Base-by-base conservation (phyloP, 2,329 filamentous ascomycete genomes). In the Aspergillus brunneoviolaceus region DNA sequence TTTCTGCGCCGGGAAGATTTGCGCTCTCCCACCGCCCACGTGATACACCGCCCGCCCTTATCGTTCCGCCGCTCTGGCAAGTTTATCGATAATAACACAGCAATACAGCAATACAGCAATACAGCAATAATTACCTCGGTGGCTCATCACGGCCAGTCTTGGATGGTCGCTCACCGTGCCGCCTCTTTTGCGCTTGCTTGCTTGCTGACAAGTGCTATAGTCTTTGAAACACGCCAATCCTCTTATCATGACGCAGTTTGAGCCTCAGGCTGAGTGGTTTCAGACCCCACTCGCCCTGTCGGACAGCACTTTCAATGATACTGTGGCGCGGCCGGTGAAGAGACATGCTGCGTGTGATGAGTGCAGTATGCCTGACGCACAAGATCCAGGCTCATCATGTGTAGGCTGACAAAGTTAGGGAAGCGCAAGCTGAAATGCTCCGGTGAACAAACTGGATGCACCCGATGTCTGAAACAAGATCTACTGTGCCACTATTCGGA, bases 361-460 rank as follows among this genome's bases (percentile, higher is more conserved):
- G 63, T 81, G 79, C 65, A 74, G 79, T 81, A 76, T 63, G 78
- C 69, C 52, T 48, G 35, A 53, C 19, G 55, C 49, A 55, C 55
- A 31, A 58, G 60, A 27, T 48, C n/a, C 12, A 55, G 27, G 45
- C n/a, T 35, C 39, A 14, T n/a, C 48, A 55, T 48, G 19, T 11
- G 19, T 23, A 19, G 29, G 14, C 7, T 14, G 6, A 45, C 39
- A 31, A 12, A 33, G 0, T 2, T 49, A 81, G 79, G 79, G 61
- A 77, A 77, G 65, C 74, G 79, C 48, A 81, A 81, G 64, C 67
- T 81, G 58, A 81, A 80, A 72, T 81, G 79, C 68, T 80, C 79
- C 1, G 79, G 79, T 2, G 77, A 81, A 59, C 52, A 67, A n/a
- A 65, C 64, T 10, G 79, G 79, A 7, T 81, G 79, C 60, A 69